Base-by-base conservation (phyloP, 225 moss, liverwort and hornwort species). In the Sphagnum contortum region DNA sequence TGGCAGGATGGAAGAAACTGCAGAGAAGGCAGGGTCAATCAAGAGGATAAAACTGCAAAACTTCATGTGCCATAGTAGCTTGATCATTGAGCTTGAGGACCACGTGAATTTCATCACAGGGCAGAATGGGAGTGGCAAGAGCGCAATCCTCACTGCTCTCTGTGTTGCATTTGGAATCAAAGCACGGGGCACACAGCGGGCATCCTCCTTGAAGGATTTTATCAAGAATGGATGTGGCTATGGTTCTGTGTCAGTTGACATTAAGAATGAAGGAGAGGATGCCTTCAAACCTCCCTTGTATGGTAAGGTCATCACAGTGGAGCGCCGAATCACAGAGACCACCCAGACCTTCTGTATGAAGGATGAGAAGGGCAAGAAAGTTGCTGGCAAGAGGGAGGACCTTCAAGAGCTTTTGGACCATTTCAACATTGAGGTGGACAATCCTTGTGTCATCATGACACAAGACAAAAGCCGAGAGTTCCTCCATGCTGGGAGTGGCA, bases 81-180 rank as follows among this genome's bases (percentile, higher is more conserved):
- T 98, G 59, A 71, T 80, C 14, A 74, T 98, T 14, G 87, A 93
- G 9, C 84, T 98, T 57, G 61, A 58, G 3, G 87, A 89, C 72
- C 83, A 87, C 14, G 98, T 98, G 47, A 98, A 98, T 75, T 98
- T 98, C 58, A 87, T 98, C 69, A 98, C 98, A 6, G 98, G 98
- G 60, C 93, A 89, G 74, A 98, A 98, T 66, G 98, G 98, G 53
- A 98, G 98, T 84, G 96, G 96, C 46, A 98, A 98, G 81, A 98
- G 96, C 71, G 96, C 92, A 14, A 89, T 98, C 62, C 90, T 98
- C 12, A 98, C 96, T 55, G 96, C 96, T 57, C 77, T 98, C 48
- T 91, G 87, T 70, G 91, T 98, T 57, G 98, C 93, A 29, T 98
- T 98, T 12, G 98, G 98, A 5, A 93, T 93, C 55, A 98, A 89